phyloP scores from a whole-genome alignment of 163 green algal genomes.

The Prototheca cutis region DNA sequence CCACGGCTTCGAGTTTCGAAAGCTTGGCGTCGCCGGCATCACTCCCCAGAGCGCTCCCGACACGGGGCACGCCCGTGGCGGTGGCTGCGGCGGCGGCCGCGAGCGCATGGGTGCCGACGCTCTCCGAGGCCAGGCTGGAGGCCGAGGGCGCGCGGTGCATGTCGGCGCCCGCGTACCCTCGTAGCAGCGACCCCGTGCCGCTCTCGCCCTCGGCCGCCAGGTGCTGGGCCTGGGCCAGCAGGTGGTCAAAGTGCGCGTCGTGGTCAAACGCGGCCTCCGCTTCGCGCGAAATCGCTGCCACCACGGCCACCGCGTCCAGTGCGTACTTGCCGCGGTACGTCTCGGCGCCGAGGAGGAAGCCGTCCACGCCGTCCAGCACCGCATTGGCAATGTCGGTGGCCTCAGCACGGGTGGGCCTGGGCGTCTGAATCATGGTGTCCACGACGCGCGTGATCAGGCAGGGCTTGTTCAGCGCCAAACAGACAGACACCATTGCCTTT shows the following conservation, averaged over 20 bases:
- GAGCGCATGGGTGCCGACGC: not conserved
- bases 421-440: constrained; percentile 61
- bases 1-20: constrained; percentile 74
- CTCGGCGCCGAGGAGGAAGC: constrained; percentile 69
- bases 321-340: constrained; percentile 63
- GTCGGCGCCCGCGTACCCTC: not conserved
- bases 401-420: constrained; percentile 55
- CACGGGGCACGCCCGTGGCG: not conserved
- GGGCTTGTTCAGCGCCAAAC: constrained; percentile 68
- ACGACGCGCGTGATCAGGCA: constrained; percentile 73
- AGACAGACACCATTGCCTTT: constrained; percentile 33
- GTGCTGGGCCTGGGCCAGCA: constrained; percentile 19
- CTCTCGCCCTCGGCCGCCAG: not conserved
- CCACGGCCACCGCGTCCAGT: constrained; percentile 54
- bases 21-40: not conserved
- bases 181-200: too few relatives aligned
- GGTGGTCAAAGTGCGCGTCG: constrained; percentile 66
- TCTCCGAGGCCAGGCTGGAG: constrained; percentile 7
- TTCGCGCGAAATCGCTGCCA: constrained; percentile 56
- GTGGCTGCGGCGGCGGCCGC: not conserved
- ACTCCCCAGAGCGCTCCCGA: too few relatives aligned
- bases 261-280: constrained; percentile 75
- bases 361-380: constrained; percentile 79
- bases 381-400: constrained; percentile 81
- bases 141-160: not conserved